Base-by-base conservation (phyloP, 108 stramenopile species). In the Aurantiochytrium sp. region DNA sequence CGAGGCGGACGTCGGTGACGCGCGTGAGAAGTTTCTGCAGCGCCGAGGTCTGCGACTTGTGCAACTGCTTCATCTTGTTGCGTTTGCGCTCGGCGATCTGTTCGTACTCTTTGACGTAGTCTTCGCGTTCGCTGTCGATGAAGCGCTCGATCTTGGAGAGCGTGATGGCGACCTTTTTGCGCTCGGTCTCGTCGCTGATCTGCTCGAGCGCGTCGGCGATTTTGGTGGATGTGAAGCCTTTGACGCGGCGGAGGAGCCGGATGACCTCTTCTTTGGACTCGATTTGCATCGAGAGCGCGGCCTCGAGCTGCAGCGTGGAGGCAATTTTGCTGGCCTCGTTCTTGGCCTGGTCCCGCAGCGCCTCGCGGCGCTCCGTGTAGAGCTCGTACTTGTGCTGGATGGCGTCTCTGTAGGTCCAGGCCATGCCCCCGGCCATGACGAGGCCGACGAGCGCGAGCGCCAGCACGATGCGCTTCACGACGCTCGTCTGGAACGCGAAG, bases 1-100 rank as follows among this genome's bases (percentile, higher is more conserved):
- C 76, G n/a, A 83, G 51, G 5, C 76, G 76, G 25, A 83, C 76
- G 51, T 83, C 76, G n/a, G 76, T 83, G 10, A 83, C 76, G 51
- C 76, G 76, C 0, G 45, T 47, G 12, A 83, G 51, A 1, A 83
- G 76, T 45, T 83, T 83, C 12, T 83, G 49, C 45, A 83, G 5
- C 19, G 76, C 76, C n/a, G 45, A n/a, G 45, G 76, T 83, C 23
- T 83, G 76, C 49, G n/a, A 25, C 49, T 53, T 47, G 76, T 53
- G 76, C 25, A 83, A 45, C 25, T 47, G 14, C 25, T 12, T 47
- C 45, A 83, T 83, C 23, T 83, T 43, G 6, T 1, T 16, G n/a
- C 51, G 19, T 3, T 45, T 21, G 49, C 51, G 45, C 76, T 83
- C 76, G 3, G 45, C 45, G n/a, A 53, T 53, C 49, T 83, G 19